These are phyloP conservation scores for Huntiella omanensis DNA, from an alignment of 2,329 filamentous ascomycete species.

Conservation along the genomic window DNA sequence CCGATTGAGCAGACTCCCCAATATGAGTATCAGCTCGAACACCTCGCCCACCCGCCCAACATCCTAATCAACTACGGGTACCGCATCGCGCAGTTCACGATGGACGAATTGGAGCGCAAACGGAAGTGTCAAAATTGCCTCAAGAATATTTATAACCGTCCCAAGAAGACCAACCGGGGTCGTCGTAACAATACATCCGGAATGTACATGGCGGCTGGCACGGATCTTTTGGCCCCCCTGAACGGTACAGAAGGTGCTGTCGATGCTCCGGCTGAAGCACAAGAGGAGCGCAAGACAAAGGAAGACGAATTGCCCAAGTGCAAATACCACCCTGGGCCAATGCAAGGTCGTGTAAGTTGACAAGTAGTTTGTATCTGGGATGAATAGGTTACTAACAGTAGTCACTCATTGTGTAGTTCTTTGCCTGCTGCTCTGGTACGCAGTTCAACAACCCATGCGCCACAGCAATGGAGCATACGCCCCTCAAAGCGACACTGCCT, in stretches of 20 bases:
- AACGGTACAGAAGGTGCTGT: neutral
- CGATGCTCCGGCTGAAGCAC: neutral
- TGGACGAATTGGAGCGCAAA: conserved; percentile 17
- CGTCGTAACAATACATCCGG: neutral
- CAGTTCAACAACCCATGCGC: conserved; percentile 15
- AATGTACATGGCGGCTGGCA: neutral
- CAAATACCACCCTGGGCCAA: conserved; percentile 15
- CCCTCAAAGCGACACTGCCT: neutral
- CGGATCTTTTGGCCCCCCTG: neutral
- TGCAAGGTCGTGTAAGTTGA: conserved; percentile 15
- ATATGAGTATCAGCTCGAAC: conserved; percentile 1
- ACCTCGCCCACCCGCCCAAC: neutral
- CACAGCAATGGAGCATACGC: conserved; percentile 15
- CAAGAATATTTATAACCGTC: conserved; percentile 9
- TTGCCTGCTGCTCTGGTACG: conserved; percentile 17
- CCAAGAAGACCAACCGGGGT: neutral
- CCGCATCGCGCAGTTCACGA: conserved; percentile 14
- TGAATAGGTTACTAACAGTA: conserved; percentile 4
- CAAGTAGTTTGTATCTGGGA: too few species aligned
- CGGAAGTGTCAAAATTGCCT: conserved; percentile 16
- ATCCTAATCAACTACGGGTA: conserved; percentile 14
- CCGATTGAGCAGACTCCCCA: neutral
- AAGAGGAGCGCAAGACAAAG: neutral
- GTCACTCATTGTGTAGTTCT: conserved; percentile 13
- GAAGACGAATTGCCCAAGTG: conserved; percentile 6